Evolutionary conservation across 179 eudicot species (phyloP), one percentile per base, ranked within the genome.

Genomic region (Sideroxylon spinosum): DNA sequence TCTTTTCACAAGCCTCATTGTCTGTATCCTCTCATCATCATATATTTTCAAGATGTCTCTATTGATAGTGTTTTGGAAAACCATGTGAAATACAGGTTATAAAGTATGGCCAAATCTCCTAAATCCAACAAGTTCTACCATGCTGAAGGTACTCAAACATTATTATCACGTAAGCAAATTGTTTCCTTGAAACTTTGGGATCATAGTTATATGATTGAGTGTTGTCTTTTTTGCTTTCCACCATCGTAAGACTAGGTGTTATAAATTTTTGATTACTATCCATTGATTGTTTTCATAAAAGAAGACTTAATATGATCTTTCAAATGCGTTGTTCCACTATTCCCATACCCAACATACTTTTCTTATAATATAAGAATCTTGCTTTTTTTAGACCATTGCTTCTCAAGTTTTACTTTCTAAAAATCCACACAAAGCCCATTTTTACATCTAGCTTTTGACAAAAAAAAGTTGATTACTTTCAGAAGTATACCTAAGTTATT

Each of bases 11-110:
- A 23, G 7, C 37, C 10, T 6, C 56, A 68, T n/a, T 12, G 28
- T 68, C 73, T 68, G 46, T 29, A 22, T 12, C 73, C 16, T 68
- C 56, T 68, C 52, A 68, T 20, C 10, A 46, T 68, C 55, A 44
- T 44, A 46, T 44, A 46, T 46, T 68, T 20, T 50, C 16, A 68
- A 68, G 20, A 68, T 68, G 55, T 68, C 55, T 0, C 16, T 68
- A 9, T 44, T 9, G 72, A 68, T 68, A 49, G 53, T 9, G 14
- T 68, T 68, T 0, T 26, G 53, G n/a, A 25, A 46, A 44, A 9
- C 53, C 13, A 20, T 44, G 0, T 20, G n/a, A 68, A 44, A 68
- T 10, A 44, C n/a, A 68, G 72, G 53, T 46, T 68, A 26, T 37
- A 44, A 5, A 13, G 53, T 53, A 16, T 9, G 26, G 9, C 10